Conservation (phyloP, 495 filamentous ascomycete species). For the Annulohypoxylon stygium region DNA sequence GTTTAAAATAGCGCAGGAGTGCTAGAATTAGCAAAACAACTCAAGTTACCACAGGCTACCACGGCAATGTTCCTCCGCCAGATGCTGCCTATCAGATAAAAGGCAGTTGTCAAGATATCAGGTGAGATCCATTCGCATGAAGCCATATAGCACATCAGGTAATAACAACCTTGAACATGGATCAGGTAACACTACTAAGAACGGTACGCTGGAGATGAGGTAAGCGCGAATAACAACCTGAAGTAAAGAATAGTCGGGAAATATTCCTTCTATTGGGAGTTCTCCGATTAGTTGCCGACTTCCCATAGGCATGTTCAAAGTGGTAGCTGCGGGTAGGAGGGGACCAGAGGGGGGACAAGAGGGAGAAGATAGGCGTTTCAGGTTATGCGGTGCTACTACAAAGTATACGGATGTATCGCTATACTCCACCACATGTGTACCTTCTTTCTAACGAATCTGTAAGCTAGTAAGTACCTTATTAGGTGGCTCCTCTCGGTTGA, state of each 20-base stretch:
- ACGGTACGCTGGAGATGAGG: neutral
- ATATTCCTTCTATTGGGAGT: constrained; percentile 29
- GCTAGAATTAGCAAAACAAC: neutral
- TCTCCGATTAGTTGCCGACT: constrained; percentile 14
- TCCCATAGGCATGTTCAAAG: constrained; percentile 27
- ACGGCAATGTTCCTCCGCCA: neutral
- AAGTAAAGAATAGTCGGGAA: constrained; percentile 24
- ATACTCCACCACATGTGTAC: constrained; percentile 7
- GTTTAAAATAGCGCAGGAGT: constrained; percentile 6
- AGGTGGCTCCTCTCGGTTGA: constrained; percentile 21
- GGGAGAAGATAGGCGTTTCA: constrained; percentile 40
- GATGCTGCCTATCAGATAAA: neutral
- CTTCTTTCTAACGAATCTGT: constrained; percentile 28
- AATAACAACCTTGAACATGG: neutral
- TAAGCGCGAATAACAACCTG: neutral
- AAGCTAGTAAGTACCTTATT: constrained; percentile 21
- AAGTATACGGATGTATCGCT: constrained; percentile 23
- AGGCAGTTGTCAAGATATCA: neutral
- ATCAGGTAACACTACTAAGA: no score
- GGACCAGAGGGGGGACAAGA: constrained; percentile 3
- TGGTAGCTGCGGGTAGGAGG: constrained; percentile 22
- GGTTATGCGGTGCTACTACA: constrained; percentile 42
- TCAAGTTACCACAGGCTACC: neutral
- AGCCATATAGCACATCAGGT: neutral
- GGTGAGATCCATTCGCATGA: neutral